These are phyloP conservation scores for Cercospora sp. DNA, from an alignment of 2,329 filamentous ascomycete genomes.

Conservation along the genomic window DNA sequence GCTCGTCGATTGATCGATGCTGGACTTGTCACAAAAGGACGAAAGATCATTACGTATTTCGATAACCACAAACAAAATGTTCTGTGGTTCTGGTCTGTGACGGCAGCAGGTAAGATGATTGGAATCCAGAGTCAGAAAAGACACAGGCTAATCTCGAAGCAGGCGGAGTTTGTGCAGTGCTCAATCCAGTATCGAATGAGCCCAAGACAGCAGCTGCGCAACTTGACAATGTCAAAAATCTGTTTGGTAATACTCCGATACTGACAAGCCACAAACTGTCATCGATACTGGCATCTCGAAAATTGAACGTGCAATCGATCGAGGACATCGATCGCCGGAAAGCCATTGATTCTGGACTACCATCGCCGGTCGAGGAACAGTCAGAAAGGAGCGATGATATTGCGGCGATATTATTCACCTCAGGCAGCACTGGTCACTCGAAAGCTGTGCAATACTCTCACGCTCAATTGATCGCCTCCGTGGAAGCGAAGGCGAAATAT, in stretches of 20 bases:
- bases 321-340: conserved; percentile 15
- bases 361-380: conserved; percentile 8
- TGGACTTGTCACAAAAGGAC: conserved; percentile 21
- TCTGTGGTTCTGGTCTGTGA: conserved; percentile 46
- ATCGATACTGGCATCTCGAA: conserved; percentile 16
- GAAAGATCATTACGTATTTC: conserved; percentile 37
- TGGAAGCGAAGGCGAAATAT: conserved; percentile 18
- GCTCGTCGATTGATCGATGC: conserved; percentile 18
- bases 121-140: background rate
- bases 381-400: conserved; percentile 3
- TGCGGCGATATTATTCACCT: conserved; percentile 29
- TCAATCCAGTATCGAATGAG: conserved; percentile 28
- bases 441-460: conserved; percentile 29
- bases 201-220: conserved; percentile 28
- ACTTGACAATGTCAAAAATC: conserved; percentile 23
- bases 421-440: conserved; percentile 27
- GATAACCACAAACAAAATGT: conserved; percentile 43
- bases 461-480: conserved; percentile 22
- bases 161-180: conserved; percentile 30
- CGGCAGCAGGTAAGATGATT: conserved; percentile 31
- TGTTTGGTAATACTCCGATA: conserved; percentile 20
- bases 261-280: conserved; percentile 22
- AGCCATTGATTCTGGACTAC: conserved; percentile 12
- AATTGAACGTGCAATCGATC: conserved; percentile 20
- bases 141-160: background rate